Percentiles rank a stretch among this genome's conserved stretches.
phyloP scores from a whole-genome alignment of 2,329 filamentous ascomycete species.

The Beauveria sp. region DNA sequence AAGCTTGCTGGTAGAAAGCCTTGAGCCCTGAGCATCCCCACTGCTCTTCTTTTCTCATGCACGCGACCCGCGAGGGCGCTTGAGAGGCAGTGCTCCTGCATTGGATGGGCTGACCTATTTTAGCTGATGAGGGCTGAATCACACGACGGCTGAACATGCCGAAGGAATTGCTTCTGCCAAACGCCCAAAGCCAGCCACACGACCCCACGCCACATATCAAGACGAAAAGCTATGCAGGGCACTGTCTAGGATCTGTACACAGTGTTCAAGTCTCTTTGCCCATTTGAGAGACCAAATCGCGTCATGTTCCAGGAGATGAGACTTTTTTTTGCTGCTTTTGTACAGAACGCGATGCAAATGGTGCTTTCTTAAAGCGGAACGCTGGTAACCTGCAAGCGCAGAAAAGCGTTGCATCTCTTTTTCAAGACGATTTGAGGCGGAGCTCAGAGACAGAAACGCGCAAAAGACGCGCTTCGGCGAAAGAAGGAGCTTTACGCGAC shows the following conservation, averaged over 20 bases:
- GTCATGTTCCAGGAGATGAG: too few species aligned
- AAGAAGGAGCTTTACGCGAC: not conserved
- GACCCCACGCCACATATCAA: not conserved
- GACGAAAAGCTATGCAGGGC: not conserved
- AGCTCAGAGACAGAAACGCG: too few species aligned
- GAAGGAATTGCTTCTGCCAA: not conserved
- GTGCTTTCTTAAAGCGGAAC: too few species aligned
- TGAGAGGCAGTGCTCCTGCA: slow-evolving; percentile 1
- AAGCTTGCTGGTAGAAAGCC: not conserved
- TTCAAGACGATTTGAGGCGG: not conserved
- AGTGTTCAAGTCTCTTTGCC: too few species aligned
- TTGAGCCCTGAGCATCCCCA: not conserved
- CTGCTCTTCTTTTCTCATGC: not conserved
- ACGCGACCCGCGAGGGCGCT: not conserved
- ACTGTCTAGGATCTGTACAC: not conserved
- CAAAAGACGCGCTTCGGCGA: not conserved
- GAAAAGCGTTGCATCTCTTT: not conserved
- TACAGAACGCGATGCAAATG: too few species aligned
- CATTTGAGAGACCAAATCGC: too few species aligned
- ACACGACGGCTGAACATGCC: too few species aligned
- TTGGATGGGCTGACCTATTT: not conserved
- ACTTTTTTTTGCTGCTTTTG: too few species aligned
- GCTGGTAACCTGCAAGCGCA: not conserved
- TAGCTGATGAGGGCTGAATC: not conserved
- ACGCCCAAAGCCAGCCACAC: not conserved